Percentiles rank a stretch among this genome's conserved stretches.
Evolutionary conservation across 352 stramenopile species (phyloP).

Genomic region (Globisporangium splendens): DNA sequence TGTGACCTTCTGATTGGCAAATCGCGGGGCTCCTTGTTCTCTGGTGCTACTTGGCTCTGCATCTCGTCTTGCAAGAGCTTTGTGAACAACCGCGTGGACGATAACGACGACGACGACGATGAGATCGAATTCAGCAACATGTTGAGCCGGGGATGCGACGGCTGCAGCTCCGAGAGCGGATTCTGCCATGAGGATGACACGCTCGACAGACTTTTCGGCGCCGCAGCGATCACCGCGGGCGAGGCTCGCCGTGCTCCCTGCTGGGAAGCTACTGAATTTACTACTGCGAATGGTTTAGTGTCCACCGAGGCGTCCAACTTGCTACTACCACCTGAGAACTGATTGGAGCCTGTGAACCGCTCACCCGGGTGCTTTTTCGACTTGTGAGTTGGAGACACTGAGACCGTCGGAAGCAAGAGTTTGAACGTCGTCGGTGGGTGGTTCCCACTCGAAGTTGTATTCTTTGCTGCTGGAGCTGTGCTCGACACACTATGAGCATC

Average conservation of each 20-base stretch:
- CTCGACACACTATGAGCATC: background rate
- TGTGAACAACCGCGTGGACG: conserved; percentile 15
- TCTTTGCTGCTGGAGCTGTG: background rate
- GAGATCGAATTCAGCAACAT: conserved; percentile 17
- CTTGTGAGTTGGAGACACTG: conserved; percentile 13
- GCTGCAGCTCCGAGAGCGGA: conserved; percentile 36
- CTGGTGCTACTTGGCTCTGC: background rate
- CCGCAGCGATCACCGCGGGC: conserved; percentile 10
- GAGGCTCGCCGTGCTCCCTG: background rate
- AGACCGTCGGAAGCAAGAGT: conserved; percentile 23
- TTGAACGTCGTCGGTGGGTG: conserved; percentile 28
- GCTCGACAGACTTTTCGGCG: background rate
- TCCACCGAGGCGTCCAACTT: background rate
- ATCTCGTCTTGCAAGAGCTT: conserved; percentile 8
- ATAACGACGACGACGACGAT: conserved; percentile 21
- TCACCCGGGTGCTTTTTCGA: background rate
- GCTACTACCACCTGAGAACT: background rate
- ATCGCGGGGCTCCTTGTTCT: background rate
- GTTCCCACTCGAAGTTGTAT: background rate
- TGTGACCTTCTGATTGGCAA: background rate
- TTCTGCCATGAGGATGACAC: conserved; percentile 23
- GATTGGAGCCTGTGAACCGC: background rate
- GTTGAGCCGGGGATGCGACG: conserved; percentile 36
- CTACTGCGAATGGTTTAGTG: background rate
- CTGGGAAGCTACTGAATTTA: background rate